Evolutionary conservation across 2,329 filamentous ascomycete species (phyloP).

Genomic region (Trichoderma simmonsii): DNA sequence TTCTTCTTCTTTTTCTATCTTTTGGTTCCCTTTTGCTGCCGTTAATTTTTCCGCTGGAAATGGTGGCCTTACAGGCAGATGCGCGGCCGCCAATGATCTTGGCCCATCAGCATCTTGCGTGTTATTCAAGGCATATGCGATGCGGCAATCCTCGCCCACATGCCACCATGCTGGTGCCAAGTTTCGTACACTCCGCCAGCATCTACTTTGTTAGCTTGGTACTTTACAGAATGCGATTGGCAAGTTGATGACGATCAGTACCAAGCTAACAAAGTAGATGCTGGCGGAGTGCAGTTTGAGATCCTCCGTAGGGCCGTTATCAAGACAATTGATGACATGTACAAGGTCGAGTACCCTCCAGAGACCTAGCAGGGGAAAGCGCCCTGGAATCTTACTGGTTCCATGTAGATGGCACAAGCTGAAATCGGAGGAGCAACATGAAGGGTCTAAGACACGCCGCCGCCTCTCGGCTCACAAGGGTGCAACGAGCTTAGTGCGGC

Average conservation of each 20-base stretch:
- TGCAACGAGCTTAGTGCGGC: conserved; percentile 13
- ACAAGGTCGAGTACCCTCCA: not conserved
- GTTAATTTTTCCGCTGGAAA: not conserved
- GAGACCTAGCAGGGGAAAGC: not conserved
- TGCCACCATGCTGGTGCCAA: not conserved
- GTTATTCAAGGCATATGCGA: not conserved
- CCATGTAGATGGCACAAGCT: conserved; percentile 16
- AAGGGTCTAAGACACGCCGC: conserved; percentile 19
- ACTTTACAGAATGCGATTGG: too few species aligned
- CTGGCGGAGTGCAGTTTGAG: not conserved
- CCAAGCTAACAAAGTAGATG: too few species aligned
- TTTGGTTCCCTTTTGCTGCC: not conserved
- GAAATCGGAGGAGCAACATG: conserved; percentile 9
- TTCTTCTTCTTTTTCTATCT: not conserved
- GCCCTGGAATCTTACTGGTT: conserved; percentile 16
- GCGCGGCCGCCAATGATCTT: not conserved
- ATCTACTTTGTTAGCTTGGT: too few species aligned
- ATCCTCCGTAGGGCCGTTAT: not conserved
- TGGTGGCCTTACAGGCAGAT: not conserved
- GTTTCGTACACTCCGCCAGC: too few species aligned
- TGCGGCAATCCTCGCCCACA: not conserved
- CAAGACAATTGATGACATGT: not conserved
- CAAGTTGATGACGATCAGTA: too few species aligned
- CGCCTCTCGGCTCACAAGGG: conserved; percentile 19
- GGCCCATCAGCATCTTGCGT: not conserved